These are phyloP conservation scores for Pestalotiopsis sp. DNA, from an alignment of 2,329 filamentous ascomycete species.

Conservation along the genomic window DNA sequence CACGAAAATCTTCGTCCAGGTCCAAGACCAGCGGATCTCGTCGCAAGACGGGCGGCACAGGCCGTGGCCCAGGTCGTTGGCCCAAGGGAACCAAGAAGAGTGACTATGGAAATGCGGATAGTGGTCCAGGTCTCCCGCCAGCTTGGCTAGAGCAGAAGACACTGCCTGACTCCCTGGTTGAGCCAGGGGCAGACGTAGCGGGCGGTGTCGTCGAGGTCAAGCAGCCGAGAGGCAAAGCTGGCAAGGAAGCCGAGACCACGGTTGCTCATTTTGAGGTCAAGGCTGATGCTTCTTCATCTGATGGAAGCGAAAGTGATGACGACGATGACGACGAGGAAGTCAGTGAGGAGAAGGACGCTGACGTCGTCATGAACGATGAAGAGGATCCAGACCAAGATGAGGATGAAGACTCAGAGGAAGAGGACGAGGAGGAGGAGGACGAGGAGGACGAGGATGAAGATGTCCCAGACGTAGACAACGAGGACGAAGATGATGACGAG, in stretches of 20 bases:
- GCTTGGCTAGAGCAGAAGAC: constrained; percentile 48
- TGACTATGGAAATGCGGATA: constrained; percentile 69
- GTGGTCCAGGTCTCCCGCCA: constrained; percentile 65
- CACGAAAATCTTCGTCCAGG: constrained; percentile 39
- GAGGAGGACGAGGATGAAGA: constrained; percentile 5
- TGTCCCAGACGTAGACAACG: constrained; percentile 14
- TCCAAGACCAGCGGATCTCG: constrained; percentile 46
- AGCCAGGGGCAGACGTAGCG: constrained; percentile 24
- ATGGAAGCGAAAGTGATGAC: constrained; percentile 1
- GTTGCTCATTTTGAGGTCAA: constrained; percentile 24
- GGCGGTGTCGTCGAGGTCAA: constrained; percentile 39
- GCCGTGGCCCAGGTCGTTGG: constrained; percentile 67
- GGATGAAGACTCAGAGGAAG: neutral
- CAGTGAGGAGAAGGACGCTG: constrained; percentile 16
- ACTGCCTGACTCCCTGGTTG: constrained; percentile 14
- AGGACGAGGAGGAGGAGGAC: constrained; percentile 17
- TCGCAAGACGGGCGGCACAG: constrained; percentile 64
- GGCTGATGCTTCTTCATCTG: constrained; percentile 14
- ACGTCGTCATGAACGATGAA: constrained; percentile 14
- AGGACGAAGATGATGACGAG: constrained; percentile 12
- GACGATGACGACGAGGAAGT: constrained; percentile 14
- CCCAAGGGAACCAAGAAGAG: constrained; percentile 71
- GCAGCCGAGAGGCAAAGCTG: constrained; percentile 33
- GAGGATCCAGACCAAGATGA: constrained; percentile 15
- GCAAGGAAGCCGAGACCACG: constrained; percentile 23